These are phyloP conservation scores for Saksenaea oblongispora DNA, from an alignment of 371 early-diverging fungal species.

Conservation along the genomic window DNA sequence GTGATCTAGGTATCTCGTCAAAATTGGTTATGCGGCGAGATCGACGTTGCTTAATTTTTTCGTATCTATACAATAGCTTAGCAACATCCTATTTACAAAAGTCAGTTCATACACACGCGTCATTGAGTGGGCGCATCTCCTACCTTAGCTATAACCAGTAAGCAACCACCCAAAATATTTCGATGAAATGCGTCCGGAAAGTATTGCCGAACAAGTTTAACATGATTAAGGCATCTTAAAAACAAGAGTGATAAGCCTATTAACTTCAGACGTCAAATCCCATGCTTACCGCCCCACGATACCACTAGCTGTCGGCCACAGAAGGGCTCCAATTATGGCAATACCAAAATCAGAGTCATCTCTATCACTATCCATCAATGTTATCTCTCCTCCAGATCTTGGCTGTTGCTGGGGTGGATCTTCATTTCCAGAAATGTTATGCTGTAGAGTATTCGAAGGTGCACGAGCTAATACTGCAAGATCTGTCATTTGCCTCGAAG, in stretches of 20 bases:
- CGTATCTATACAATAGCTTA: slow-evolving; percentile 38
- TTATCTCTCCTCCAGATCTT: background rate
- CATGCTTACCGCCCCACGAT: slow-evolving; percentile 36
- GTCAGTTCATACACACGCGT: background rate
- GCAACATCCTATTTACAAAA: slow-evolving; percentile 29
- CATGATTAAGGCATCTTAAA: slow-evolving; percentile 45
- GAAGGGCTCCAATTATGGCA: slow-evolving; percentile 51
- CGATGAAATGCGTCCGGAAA: slow-evolving; percentile 63
- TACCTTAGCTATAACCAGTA: slow-evolving; percentile 61
- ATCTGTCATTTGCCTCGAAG: background rate
- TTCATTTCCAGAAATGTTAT: background rate
- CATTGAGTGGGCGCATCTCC: background rate
- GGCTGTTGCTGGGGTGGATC: background rate
- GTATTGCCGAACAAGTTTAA: slow-evolving; percentile 43
- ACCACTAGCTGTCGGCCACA: slow-evolving; percentile 50
- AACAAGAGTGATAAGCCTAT: background rate
- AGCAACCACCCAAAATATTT: slow-evolving; percentile 59
- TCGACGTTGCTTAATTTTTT: slow-evolving; percentile 35
- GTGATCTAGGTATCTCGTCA: slow-evolving; percentile 12
- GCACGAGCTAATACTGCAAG: background rate
- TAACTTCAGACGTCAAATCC: background rate
- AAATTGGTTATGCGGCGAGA: slow-evolving; percentile 37
- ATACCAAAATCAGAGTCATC: slow-evolving; percentile 28
- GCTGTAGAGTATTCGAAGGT: background rate
- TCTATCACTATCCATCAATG: background rate